Percentiles rank a stretch among this genome's conserved stretches.
Evolutionary conservation across 352 stramenopile genomes (phyloP).

Genomic region (Elongisporangium undulatum): DNA sequence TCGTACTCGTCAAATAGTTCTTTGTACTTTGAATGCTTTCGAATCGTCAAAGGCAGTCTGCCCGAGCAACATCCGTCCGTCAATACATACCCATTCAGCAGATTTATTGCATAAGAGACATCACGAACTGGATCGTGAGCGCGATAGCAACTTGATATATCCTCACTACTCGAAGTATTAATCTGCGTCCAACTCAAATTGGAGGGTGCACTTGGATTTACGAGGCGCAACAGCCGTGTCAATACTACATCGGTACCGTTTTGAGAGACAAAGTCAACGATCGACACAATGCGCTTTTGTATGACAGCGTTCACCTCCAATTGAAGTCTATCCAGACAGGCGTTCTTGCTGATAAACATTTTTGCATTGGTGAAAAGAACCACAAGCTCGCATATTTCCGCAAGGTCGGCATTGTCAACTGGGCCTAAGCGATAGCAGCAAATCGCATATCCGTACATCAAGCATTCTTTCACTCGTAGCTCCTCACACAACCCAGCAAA

Average conservation of each 20-base stretch:
- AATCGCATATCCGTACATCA: slow-evolving; percentile 42
- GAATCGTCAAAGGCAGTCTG: slow-evolving; percentile 31
- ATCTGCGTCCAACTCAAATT: not conserved
- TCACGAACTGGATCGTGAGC: slow-evolving; percentile 4
- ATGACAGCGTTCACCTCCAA: not conserved
- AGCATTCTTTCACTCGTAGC: slow-evolving; percentile 29
- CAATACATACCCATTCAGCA: slow-evolving; percentile 38
- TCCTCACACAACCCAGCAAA: not conserved
- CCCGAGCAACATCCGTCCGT: slow-evolving; percentile 33
- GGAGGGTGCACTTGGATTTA: not conserved
- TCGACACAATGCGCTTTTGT: not conserved
- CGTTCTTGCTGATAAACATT: not conserved
- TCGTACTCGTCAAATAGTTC: slow-evolving; percentile 40
- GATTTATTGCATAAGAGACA: slow-evolving; percentile 34
- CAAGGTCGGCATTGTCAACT: slow-evolving; percentile 3
- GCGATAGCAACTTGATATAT: slow-evolving; percentile 27
- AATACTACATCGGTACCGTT: not conserved
- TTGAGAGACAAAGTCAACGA: not conserved
- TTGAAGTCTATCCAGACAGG: not conserved
- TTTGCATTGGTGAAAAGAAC: slow-evolving; percentile 33
- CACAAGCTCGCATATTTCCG: slow-evolving; percentile 37
- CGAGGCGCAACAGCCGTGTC: not conserved
- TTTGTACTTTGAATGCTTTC: slow-evolving; percentile 21
- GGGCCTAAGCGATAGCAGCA: slow-evolving; percentile 10
- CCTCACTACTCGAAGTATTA: not conserved